phyloP scores from a whole-genome alignment of 2,329 filamentous ascomycete species.

The Paradendryphiella salina region DNA sequence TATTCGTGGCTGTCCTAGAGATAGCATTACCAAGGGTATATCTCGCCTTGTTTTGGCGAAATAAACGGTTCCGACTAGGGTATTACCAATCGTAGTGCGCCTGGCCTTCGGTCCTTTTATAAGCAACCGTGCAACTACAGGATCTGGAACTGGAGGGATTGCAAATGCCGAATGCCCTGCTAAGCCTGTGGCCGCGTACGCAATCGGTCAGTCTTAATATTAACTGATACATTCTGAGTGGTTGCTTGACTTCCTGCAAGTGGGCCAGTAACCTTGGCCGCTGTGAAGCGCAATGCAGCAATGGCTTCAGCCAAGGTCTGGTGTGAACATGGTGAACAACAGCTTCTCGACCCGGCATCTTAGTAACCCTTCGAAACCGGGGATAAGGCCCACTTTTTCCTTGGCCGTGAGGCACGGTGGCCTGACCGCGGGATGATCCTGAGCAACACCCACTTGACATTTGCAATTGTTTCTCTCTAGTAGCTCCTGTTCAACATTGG shows the following conservation, averaged over 20 bases:
- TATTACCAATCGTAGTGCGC: not conserved
- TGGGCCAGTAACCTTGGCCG: not conserved
- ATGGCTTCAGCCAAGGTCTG: not conserved
- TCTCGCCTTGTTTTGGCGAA: not conserved
- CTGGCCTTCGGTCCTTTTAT: not conserved
- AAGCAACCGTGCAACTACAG: not conserved
- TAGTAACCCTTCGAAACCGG: not conserved
- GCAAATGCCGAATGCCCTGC: not conserved
- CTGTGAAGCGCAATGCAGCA: not conserved
- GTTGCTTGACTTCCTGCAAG: not conserved
- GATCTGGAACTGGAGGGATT: not conserved
- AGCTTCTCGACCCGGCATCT: conserved; percentile 3
- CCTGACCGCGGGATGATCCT: not conserved
- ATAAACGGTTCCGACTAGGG: not conserved
- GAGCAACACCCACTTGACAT: not conserved
- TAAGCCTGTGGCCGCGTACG: not conserved
- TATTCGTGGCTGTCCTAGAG: not conserved
- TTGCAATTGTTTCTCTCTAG: not conserved
- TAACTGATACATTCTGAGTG: not conserved
- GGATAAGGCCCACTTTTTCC: conserved; percentile 1
- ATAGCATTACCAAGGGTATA: not conserved
- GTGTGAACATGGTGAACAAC: not conserved
- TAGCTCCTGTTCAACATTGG: not conserved
- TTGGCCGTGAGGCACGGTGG: conserved; percentile 6
- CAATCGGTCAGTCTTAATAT: not conserved